phyloP scores from a whole-genome alignment of 1,284 basidiomycete species.

The Rhodotorula glutinis region DNA sequence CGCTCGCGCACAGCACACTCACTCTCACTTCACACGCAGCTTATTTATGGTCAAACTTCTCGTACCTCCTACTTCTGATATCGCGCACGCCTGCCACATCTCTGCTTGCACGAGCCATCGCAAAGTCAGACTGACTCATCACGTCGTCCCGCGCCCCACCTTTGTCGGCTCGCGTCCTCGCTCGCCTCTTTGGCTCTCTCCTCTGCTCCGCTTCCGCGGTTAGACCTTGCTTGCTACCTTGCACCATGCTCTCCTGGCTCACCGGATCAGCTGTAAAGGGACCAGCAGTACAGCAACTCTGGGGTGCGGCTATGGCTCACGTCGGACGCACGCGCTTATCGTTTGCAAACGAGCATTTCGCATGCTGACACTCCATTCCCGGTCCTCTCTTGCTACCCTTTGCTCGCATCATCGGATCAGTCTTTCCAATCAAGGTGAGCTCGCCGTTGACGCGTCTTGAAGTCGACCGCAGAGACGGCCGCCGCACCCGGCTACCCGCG shows the following conservation, averaged over 20 bases:
- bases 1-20: too few relatives aligned
- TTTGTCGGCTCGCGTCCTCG: too few relatives aligned
- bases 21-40: too few relatives aligned
- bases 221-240: background rate
- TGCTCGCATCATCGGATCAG: background rate
- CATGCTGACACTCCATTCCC: background rate
- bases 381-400: background rate
- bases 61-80: too few relatives aligned
- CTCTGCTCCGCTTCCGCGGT: background rate
- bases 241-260: background rate
- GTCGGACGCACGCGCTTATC: too few relatives aligned
- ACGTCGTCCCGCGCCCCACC: too few relatives aligned
- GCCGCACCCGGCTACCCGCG: too few relatives aligned
- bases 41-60: too few relatives aligned
- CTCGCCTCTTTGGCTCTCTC: background rate
- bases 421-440: constrained; percentile 29
- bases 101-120: too few relatives aligned
- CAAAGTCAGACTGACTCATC: too few relatives aligned
- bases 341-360: background rate
- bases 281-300: constrained; percentile 16
- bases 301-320: constrained; percentile 10
- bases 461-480: background rate
- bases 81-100: too few relatives aligned
- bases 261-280: background rate
- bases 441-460: background rate